Percentiles rank a stretch among this genome's conserved stretches.
Evolutionary conservation across 1,284 basidiomycete genomes (phyloP).

Genomic region (Coniophora puteana): DNA sequence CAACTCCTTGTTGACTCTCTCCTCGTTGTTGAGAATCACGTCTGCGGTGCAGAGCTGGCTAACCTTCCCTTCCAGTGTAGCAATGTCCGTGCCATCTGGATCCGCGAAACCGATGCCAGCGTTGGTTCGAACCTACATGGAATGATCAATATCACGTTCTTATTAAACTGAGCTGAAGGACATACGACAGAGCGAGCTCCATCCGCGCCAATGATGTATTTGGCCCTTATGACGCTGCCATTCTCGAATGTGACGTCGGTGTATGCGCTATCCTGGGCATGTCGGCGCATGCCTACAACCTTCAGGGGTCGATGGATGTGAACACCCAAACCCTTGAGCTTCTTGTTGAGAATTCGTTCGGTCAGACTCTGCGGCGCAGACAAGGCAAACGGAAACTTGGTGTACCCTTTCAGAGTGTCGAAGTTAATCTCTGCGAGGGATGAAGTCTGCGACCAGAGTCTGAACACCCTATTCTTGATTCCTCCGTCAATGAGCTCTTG

Average conservation of each 20-base stretch:
- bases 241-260: slow-evolving; percentile 43
- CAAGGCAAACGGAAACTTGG: slow-evolving; percentile 38
- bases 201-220: slow-evolving; percentile 49
- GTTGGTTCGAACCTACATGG: slow-evolving; percentile 28
- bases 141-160: neutral
- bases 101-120: slow-evolving; percentile 31
- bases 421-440: slow-evolving; percentile 31
- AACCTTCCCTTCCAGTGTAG: slow-evolving; percentile 23
- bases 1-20: slow-evolving; percentile 1
- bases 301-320: slow-evolving; percentile 4
- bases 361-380: slow-evolving; percentile 41
- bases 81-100: slow-evolving; percentile 24
- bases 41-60: slow-evolving; percentile 33
- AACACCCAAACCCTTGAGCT: slow-evolving; percentile 22
- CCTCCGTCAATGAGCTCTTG: slow-evolving; percentile 34
- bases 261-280: neutral
- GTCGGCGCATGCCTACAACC: slow-evolving; percentile 4
- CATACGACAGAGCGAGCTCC: slow-evolving; percentile 38
- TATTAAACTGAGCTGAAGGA: neutral
- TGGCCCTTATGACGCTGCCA: slow-evolving; percentile 37
- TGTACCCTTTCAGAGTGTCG: slow-evolving; percentile 30
- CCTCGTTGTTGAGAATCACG: slow-evolving; percentile 23
- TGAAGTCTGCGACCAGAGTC: slow-evolving; percentile 25
- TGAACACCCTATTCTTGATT: slow-evolving; percentile 24
- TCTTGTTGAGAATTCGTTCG: slow-evolving; percentile 35